Conservation (phyloP, 495 filamentous ascomycete species). For the Elasticomyces elasticus region DNA sequence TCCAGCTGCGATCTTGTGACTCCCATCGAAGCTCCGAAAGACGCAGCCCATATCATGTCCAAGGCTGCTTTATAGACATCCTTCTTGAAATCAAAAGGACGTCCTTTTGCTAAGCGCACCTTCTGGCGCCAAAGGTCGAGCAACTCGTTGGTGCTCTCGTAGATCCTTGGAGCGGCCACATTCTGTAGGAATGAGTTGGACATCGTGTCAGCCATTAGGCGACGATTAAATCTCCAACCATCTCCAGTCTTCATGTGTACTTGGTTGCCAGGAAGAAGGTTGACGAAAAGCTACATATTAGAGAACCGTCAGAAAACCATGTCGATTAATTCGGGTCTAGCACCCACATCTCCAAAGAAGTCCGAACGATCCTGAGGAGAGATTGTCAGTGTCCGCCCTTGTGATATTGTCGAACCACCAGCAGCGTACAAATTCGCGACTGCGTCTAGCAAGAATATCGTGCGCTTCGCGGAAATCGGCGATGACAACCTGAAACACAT, state of each 20-base stretch:
- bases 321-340: no score
- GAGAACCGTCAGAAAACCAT: background rate
- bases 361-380: slow-evolving; percentile 4
- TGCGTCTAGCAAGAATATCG: slow-evolving; percentile 9
- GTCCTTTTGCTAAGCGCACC: slow-evolving; percentile 1
- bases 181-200: slow-evolving; percentile 2
- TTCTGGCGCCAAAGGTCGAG: slow-evolving; percentile 10
- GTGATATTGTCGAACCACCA: no score
- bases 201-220: slow-evolving; percentile 9
- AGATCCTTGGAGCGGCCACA: slow-evolving; percentile 5
- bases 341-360: slow-evolving; percentile 9
- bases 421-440: slow-evolving; percentile 7
- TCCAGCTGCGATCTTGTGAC: background rate
- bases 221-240: background rate
- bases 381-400: background rate
- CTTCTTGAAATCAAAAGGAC: background rate
- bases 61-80: background rate
- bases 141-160: background rate
- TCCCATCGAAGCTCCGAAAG: slow-evolving; percentile 4
- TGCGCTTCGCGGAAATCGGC: slow-evolving; percentile 10
- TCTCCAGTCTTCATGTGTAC: slow-evolving; percentile 10
- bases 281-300: background rate
- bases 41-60: slow-evolving; percentile 7
- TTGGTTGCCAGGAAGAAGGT: background rate
- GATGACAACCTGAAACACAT: no score